Base-by-base conservation (phyloP, 306 rosid species). In the Lathyrus tuberosus region DNA sequence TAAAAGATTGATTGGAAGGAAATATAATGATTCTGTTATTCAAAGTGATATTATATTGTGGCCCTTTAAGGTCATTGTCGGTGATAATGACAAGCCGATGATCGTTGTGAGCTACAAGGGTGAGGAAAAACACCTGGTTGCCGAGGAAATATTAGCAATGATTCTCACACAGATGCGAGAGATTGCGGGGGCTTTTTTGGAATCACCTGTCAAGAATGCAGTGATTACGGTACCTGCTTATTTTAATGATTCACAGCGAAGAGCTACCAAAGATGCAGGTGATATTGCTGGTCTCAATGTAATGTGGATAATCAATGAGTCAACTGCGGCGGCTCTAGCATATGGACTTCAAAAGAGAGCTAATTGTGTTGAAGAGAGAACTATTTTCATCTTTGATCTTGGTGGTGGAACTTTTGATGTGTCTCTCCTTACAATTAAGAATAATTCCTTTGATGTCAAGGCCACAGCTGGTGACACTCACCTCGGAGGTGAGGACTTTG, bases 91-190 rank as follows among this genome's bases (percentile, higher is more conserved):
- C 10, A 47, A 15, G 1, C 53, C 53, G 0, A 5, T 1, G 10
- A 47, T 47, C 53, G 10, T 47, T 0, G 53, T 47, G 7, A 15
- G 8, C 0, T 47, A 47, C 10, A 6, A 47, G 10, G 53, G 53
- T 2, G 1, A 15, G 8, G 53, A 47, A 15, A 47, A 47, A 0
- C 20, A 6, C 9, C 6, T 47, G 6, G 1, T 15, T 47, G 4
- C 53, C 0, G 53, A 47, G 22, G 53, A 47, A 47, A 47, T 87
- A 43, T 87, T 87, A 10, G 81, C 92, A 2, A 83, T 87, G 87
- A 63, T 87, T 1, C 77, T 87, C 2, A 38, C 33, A 0, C 80
- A 80, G 72, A 82, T 87, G 89, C 85, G 80, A 12, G 89, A 84
- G 73, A 79, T 80, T 40, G 89, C 89, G 0, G 92, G 82, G 77